Conservation (phyloP, 1,139 yeast species). For the Suhomyces atakaporum region DNA sequence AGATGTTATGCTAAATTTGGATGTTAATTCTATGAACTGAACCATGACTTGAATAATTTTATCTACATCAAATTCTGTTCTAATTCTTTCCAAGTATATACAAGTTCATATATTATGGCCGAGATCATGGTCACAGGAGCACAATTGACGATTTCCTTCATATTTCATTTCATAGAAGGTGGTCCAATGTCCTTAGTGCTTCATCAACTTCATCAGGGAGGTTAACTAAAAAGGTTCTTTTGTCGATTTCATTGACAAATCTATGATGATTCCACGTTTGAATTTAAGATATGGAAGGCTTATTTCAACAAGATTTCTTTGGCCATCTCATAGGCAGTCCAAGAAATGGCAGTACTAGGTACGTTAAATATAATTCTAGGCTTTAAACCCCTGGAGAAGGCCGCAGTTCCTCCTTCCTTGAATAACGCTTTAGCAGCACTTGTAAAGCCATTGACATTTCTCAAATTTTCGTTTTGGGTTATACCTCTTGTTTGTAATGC, state of each 20-base stretch:
- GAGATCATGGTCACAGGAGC: slow-evolving; percentile 1
- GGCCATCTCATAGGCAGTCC: slow-evolving; percentile 99
- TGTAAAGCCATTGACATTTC: slow-evolving; percentile 64
- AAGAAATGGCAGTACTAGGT: slow-evolving; percentile 95
- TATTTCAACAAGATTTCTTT: slow-evolving; percentile 56
- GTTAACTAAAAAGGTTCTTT: too few species aligned
- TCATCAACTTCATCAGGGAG: too few species aligned
- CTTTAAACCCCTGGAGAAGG: slow-evolving; percentile 81
- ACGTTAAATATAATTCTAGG: slow-evolving; percentile 93
- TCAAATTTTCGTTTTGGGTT: slow-evolving; percentile 51
- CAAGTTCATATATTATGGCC: slow-evolving; percentile 10
- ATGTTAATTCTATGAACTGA: too few species aligned
- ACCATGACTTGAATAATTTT: too few species aligned
- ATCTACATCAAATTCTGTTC: neutral
- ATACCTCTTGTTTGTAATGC: slow-evolving; percentile 78
- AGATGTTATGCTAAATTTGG: too few species aligned
- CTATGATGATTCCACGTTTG: neutral
- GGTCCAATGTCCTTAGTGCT: neutral
- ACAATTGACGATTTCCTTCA: slow-evolving; percentile 1
- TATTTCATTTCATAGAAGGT: neutral
- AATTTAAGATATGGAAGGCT: neutral
- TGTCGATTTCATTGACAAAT: neutral
- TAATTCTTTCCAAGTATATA: slow-evolving; percentile 4
- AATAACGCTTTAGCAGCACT: slow-evolving; percentile 75
- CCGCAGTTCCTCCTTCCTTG: slow-evolving; percentile 62